Base-by-base conservation (phyloP, 1,284 basidiomycete species). In the Rhodotorula sp. region DNA sequence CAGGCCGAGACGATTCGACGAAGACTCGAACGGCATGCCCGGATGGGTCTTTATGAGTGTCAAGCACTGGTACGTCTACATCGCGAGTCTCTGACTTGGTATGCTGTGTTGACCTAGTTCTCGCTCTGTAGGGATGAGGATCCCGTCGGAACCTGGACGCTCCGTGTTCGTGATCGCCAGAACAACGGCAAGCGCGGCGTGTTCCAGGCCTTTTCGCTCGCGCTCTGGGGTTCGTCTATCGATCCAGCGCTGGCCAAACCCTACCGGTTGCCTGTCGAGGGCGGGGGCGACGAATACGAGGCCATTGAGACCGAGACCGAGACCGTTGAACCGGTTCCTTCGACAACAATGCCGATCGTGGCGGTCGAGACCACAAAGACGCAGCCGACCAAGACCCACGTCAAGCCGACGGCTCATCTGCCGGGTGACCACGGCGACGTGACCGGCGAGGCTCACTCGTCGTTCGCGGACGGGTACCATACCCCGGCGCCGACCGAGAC, bases 11-110 rank as follows among this genome's bases (percentile, higher is more conserved):
- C 80, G 84, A 46, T 85, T 84, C 53, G 96, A 99, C 79, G 80
- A 82, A 59, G 89, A 87, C 20, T 80, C 78, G 6, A 85, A 84
- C 17, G 96, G 96, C 8, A 96, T 87, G 80, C 87, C 88, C 37
- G 95, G 93, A 0, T 99, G 96, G 96, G 90, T 87, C 29, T 99
- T 99, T 80, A 99, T 98, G 95, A 88, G 89, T 33, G 87, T 99
- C 67, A 99, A 99, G 82, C 96, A 99, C 80, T 99, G 96, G 96
- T 93, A 70, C 78, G 88, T 82, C 18, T 45, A 45, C 62, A 8
- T 10, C 24, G 6, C 45, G 18, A 20, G 18, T 30, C 1, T 12
- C 51, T 29, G 42, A 18, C 37, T 7, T n/a, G 29, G 10, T 20
- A 4, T 15, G 6, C n/a, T 8, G 24, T 2, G 26, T 55, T 66